A percentile compares a stretch with the other conserved stretches of the same genome.
Conservation (phyloP, 306 rosid species). For the Lathyrus oleraceus region DNA sequence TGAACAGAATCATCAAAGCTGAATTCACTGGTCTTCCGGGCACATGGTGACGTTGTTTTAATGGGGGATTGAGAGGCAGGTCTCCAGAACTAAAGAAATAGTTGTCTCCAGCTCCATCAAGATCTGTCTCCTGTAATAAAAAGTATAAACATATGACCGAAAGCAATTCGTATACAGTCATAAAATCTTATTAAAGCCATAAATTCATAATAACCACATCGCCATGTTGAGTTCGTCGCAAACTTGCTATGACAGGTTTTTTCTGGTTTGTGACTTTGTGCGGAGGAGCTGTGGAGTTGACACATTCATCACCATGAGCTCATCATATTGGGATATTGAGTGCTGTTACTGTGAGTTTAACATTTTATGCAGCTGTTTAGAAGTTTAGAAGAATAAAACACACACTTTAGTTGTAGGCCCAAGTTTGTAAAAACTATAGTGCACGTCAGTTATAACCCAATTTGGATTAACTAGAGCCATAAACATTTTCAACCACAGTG, state of each 20-base stretch:
- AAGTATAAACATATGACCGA: conserved; percentile 5
- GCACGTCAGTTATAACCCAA: not conserved
- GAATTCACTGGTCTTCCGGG: conserved; percentile 66
- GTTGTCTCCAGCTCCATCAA: conserved; percentile 56
- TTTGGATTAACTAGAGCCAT: not conserved
- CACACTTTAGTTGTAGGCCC: not conserved
- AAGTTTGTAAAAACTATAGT: not conserved
- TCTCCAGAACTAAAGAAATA: conserved; percentile 75
- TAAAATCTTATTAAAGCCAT: conserved; percentile 21
- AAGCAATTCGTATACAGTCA: conserved; percentile 32
- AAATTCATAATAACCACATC: conserved; percentile 24
- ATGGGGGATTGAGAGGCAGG: conserved; percentile 79
- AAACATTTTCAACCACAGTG: not conserved
- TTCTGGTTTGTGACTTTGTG: no score
- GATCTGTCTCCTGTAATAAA: conserved; percentile 54
- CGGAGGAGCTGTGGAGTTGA: no score
- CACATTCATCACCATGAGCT: no score
- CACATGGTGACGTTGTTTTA: conserved; percentile 63
- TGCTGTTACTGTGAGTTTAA: no score
- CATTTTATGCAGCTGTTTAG: no score
- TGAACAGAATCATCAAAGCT: conserved; percentile 92
- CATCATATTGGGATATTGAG: no score
- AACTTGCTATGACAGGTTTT: no score
- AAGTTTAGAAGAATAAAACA: not conserved
- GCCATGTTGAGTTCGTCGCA: not conserved